Evolutionary conservation across 2,329 filamentous ascomycete species (phyloP).

Genomic region (Blastomyces percursus): DNA sequence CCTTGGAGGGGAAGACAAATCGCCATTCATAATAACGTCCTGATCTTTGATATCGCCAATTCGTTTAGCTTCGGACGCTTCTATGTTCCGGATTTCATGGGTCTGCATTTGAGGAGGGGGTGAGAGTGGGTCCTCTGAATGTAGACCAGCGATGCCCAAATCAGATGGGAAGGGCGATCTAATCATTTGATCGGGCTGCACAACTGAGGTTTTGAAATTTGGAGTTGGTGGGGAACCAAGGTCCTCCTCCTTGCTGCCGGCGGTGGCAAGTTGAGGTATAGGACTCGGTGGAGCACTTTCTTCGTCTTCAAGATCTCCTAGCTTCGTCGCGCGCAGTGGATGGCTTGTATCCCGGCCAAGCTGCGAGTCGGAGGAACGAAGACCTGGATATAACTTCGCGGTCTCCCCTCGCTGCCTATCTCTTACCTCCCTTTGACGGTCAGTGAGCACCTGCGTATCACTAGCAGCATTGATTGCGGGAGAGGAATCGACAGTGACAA

Average conservation of each 20-base stretch:
- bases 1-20: not conserved
- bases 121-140: constrained; percentile 23
- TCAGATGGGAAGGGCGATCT: constrained; percentile 8
- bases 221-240: constrained; percentile 45
- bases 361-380: constrained; percentile 40
- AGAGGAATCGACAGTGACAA: constrained; percentile 56
- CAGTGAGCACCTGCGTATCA: constrained; percentile 66
- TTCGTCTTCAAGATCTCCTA: constrained; percentile 14
- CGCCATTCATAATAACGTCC: not conserved
- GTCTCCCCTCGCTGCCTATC: constrained; percentile 57
- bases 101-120: constrained; percentile 24
- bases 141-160: constrained; percentile 8
- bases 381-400: constrained; percentile 55
- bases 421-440: constrained; percentile 66
- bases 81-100: not conserved
- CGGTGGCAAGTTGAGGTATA: constrained; percentile 27
- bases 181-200: constrained; percentile 7
- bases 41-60: not conserved
- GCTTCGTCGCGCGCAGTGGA: not conserved
- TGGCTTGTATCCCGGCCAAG: not conserved
- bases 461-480: constrained; percentile 35
- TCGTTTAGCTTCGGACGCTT: not conserved
- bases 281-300: constrained; percentile 33
- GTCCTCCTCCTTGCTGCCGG: constrained; percentile 36
- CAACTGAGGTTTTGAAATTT: constrained; percentile 22